Conservation (phyloP, 345 rosid genomes). For the Salix udensis region DNA sequence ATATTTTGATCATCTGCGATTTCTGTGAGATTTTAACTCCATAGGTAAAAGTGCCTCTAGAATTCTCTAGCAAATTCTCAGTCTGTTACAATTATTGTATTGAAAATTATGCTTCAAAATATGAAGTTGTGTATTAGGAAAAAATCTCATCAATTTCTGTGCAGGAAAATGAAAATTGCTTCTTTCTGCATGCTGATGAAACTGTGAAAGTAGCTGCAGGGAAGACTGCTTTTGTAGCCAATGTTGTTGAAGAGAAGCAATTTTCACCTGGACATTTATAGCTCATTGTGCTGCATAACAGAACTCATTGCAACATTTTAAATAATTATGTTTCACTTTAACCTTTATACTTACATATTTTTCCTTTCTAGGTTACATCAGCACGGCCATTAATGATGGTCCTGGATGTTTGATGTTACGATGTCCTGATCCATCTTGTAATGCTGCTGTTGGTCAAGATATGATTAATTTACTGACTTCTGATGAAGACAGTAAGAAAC, state of each 20-base stretch:
- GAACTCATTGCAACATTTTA: neutral
- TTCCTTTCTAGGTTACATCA: conserved; percentile 24
- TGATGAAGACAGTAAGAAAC: conserved; percentile 27
- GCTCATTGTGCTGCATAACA: neutral
- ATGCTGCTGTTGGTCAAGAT: conserved; percentile 35
- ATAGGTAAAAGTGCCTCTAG: too few relatives aligned
- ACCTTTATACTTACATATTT: neutral
- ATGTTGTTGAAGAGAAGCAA: neutral
- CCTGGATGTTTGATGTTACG: conserved; percentile 42
- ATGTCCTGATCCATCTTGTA: conserved; percentile 39
- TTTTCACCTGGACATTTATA: neutral
- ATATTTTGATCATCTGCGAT: too few relatives aligned
- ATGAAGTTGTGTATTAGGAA: too few relatives aligned
- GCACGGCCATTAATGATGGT: conserved; percentile 38
- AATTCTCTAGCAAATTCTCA: too few relatives aligned
- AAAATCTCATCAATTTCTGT: neutral
- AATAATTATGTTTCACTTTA: neutral
- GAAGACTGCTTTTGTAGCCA: neutral
- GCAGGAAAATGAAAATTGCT: neutral
- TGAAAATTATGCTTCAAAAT: too few relatives aligned
- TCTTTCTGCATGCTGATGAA: neutral
- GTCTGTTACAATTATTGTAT: too few relatives aligned
- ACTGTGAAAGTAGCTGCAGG: neutral
- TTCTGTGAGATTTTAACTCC: too few relatives aligned
- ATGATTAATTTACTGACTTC: conserved; percentile 29